Evolutionary conservation across 106 monocot genomes (phyloP).

Genomic region (Xerophyta viscosa): DNA sequence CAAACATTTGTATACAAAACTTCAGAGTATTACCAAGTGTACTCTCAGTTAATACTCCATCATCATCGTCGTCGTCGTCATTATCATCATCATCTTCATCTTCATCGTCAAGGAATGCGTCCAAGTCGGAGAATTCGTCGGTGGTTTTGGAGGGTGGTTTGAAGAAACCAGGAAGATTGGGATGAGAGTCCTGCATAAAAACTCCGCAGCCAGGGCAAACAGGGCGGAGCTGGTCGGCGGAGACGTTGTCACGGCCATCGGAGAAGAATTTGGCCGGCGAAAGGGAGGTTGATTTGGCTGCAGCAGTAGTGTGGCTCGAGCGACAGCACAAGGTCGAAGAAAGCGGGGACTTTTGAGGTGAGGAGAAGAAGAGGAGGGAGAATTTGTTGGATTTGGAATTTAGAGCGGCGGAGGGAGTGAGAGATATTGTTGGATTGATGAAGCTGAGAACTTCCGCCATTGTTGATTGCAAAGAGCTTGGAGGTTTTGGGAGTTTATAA

Average conservation of each 20-base stretch:
- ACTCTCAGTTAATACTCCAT: no score
- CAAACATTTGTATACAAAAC: no score
- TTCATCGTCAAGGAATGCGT: not conserved
- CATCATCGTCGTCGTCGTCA: no score
- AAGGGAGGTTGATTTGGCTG: no score
- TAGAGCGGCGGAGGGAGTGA: not conserved
- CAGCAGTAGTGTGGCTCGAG: not conserved
- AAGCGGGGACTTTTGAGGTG: slow-evolving; percentile 8
- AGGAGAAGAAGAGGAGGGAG: slow-evolving; percentile 1
- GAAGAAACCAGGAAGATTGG: slow-evolving; percentile 80
- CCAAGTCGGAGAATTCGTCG: not conserved
- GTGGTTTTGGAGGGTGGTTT: slow-evolving; percentile 12
- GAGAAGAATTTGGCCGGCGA: slow-evolving; percentile 23
- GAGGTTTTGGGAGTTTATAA: not conserved
- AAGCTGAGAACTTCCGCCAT: slow-evolving; percentile 18
- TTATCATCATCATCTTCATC: slow-evolving; percentile 23
- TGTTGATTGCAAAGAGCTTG: not conserved
- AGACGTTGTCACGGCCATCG: slow-evolving; percentile 63
- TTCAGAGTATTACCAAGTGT: no score
- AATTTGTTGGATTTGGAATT: slow-evolving; percentile 11
- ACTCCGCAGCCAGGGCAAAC: slow-evolving; percentile 93
- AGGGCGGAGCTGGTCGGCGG: slow-evolving; percentile 37
- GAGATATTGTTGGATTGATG: slow-evolving; percentile 4
- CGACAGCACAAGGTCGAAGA: slow-evolving; percentile 13
- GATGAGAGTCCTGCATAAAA: slow-evolving; percentile 80